Evolutionary conservation across 768 basidiomycete genomes (phyloP), one percentile per base, ranked within the genome.

Genomic region (Paxillus rubicundulus): DNA sequence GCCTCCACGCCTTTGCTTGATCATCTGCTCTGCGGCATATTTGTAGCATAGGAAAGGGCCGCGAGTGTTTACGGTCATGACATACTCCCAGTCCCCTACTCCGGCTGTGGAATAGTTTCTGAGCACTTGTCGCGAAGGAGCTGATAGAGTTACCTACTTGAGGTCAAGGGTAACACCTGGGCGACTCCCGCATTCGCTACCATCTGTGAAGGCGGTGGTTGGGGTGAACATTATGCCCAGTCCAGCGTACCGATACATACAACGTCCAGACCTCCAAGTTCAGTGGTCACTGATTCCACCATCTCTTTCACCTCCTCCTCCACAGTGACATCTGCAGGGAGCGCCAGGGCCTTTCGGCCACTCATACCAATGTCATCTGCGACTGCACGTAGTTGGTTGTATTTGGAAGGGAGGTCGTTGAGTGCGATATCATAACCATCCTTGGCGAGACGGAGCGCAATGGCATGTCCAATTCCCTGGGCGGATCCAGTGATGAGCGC

Each of bases 31-130:
- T 16, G 81, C 84, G 1, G 84, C 86, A 53, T 84, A 74, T 48
- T 85, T 82, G 41, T 85, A 86, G 61, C 81, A 85, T 53, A 81
- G 74, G 69, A 81, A 84, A 2, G 75, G 69, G 34, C 83, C 83
- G 47, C 79, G 76, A 54, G 77, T 71, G 58, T 87, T 86, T 58
- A 85, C 69, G 5, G 73, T 69, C 54, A 78, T 68, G 7, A 69
- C 36, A 60, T 60, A 65, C 60, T 83, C 73, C 72, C 70, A 77
- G 0, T 72, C 65, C 9, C 73, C 67, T 1, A 69, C 39, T 3
- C 62, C 60, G 4, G 70, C 79, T 70, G 32, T 4, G 40, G 20
- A 46, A 5, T 36, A 36, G 24, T 4, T 7, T n/a, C 9, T 24
- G 6, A 30, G 52, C 10, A 20, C 13, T 56, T 17, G 43, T 1